A percentile compares a stretch with the other conserved stretches of the same genome.
These are phyloP conservation scores for Hirschfeldia incana DNA, from an alignment of 345 rosid species.

Conservation along the genomic window DNA sequence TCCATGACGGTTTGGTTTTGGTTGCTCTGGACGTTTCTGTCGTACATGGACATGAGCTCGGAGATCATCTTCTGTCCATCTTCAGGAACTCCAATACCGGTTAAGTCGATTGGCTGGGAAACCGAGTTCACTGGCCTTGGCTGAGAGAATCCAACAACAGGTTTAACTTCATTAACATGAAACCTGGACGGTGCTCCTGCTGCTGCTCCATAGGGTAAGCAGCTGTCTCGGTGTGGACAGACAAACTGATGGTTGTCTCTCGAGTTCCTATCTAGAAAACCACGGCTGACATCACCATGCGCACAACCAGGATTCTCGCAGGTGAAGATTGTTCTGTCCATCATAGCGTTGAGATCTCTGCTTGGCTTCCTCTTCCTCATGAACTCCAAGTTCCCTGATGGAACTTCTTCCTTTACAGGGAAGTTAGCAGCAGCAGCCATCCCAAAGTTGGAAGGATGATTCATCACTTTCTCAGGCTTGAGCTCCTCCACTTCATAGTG, in stretches of 20 bases:
- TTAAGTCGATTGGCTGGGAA: slow-evolving; percentile 55
- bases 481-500: slow-evolving; percentile 59
- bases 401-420: slow-evolving; percentile 67
- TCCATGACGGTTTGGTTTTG: slow-evolving; percentile 54
- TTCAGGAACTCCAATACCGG: slow-evolving; percentile 81
- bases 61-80: slow-evolving; percentile 89
- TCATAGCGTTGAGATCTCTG: slow-evolving; percentile 50
- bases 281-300: slow-evolving; percentile 58
- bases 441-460: slow-evolving; percentile 44
- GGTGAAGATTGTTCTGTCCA: slow-evolving; percentile 71
- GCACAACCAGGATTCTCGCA: slow-evolving; percentile 79
- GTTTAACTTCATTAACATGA: slow-evolving; percentile 76
- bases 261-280: slow-evolving; percentile 65
- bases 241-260: slow-evolving; percentile 87
- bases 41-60: slow-evolving; percentile 84
- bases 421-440: slow-evolving; percentile 49
- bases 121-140: slow-evolving; percentile 53
- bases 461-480: slow-evolving; percentile 54
- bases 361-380: slow-evolving; percentile 68
- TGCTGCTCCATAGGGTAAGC: slow-evolving; percentile 46
- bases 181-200: slow-evolving; percentile 52
- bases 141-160: slow-evolving; percentile 57
- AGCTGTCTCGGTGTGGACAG: slow-evolving; percentile 56
- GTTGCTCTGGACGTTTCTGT: slow-evolving; percentile 58
- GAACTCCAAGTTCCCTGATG: slow-evolving; percentile 51